Evolutionary conservation across 805 yeast genomes (phyloP).

Genomic region (Spathaspora passalidarum): DNA sequence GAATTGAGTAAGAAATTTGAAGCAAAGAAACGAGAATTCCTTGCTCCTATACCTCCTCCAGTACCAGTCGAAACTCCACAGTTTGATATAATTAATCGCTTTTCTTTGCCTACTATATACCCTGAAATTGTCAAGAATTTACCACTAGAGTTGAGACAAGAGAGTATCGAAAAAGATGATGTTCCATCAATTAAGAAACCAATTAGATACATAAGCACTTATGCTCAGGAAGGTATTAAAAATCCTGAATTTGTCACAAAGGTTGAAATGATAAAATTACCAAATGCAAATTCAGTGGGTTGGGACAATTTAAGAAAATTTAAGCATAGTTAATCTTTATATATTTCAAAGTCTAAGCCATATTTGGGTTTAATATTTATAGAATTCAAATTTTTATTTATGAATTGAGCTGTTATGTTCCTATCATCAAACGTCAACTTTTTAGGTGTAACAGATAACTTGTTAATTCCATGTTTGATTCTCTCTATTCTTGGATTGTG

Average conservation of each 20-base stretch:
- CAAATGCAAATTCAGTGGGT: constrained; percentile 40
- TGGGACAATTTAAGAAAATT: constrained; percentile 44
- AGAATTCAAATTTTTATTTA: neutral
- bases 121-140: constrained; percentile 29
- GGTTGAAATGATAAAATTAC: constrained; percentile 39
- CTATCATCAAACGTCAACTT: no score
- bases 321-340: constrained; percentile 10
- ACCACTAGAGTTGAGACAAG: constrained; percentile 30
- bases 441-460: no score
- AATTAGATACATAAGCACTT: constrained; percentile 28
- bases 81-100: constrained; percentile 22
- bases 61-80: constrained; percentile 17
- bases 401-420: no score
- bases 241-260: constrained; percentile 34
- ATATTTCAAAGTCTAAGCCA: neutral
- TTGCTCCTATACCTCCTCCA: constrained; percentile 17
- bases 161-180: constrained; percentile 10
- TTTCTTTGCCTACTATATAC: constrained; percentile 32
- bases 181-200: constrained; percentile 28
- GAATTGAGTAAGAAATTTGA: constrained; percentile 11
- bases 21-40: constrained; percentile 9
- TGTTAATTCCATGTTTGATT: no score
- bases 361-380: neutral
- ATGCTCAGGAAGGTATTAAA: constrained; percentile 21
- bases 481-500: no score